Evolutionary conservation across 208 protist species (phyloP).

Genomic region (Trypanosoma cruzi): DNA sequence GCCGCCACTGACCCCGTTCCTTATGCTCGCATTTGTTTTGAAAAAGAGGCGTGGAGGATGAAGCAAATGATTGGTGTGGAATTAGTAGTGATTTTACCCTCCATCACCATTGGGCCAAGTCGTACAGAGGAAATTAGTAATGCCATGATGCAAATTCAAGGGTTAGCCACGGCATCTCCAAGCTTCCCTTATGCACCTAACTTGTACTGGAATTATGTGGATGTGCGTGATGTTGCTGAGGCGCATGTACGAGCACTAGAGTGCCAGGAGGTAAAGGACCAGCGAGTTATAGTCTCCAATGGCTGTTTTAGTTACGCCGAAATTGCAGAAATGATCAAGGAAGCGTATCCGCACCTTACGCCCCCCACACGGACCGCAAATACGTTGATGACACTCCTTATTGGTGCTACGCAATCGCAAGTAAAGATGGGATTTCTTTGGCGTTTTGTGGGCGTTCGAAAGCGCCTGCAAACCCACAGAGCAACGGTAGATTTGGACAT

Average conservation of each 20-base stretch:
- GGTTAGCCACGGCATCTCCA: slow-evolving; percentile 63
- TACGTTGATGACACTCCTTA: slow-evolving; percentile 77
- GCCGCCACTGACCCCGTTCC: slow-evolving; percentile 67
- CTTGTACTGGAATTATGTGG: slow-evolving; percentile 92
- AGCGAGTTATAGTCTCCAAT: slow-evolving; percentile 86
- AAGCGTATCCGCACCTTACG: slow-evolving; percentile 72
- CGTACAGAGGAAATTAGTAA: slow-evolving; percentile 82
- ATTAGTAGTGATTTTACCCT: slow-evolving; percentile 86
- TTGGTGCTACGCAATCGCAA: slow-evolving; percentile 50
- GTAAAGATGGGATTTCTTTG: slow-evolving; percentile 82
- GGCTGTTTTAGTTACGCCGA: slow-evolving; percentile 77
- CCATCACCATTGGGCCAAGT: slow-evolving; percentile 84
- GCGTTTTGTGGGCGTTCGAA: slow-evolving; percentile 82
- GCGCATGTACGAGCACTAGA: slow-evolving; percentile 85
- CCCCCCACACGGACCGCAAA: slow-evolving; percentile 77
- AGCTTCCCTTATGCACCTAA: slow-evolving; percentile 84
- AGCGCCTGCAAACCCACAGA: slow-evolving; percentile 63
- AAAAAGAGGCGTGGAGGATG: slow-evolving; percentile 88
- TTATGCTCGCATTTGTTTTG: slow-evolving; percentile 85
- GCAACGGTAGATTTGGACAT: slow-evolving; percentile 62
- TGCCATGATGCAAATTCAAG: slow-evolving; percentile 71
- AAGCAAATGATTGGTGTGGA: slow-evolving; percentile 90
- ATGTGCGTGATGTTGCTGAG: slow-evolving; percentile 88
- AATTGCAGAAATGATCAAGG: slow-evolving; percentile 72
- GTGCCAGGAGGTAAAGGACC: slow-evolving; percentile 61